Percentiles rank a stretch among this genome's conserved stretches.
Evolutionary conservation across 164 flowering plant genomes (phyloP).

Genomic region (Stephania cephalantha): DNA sequence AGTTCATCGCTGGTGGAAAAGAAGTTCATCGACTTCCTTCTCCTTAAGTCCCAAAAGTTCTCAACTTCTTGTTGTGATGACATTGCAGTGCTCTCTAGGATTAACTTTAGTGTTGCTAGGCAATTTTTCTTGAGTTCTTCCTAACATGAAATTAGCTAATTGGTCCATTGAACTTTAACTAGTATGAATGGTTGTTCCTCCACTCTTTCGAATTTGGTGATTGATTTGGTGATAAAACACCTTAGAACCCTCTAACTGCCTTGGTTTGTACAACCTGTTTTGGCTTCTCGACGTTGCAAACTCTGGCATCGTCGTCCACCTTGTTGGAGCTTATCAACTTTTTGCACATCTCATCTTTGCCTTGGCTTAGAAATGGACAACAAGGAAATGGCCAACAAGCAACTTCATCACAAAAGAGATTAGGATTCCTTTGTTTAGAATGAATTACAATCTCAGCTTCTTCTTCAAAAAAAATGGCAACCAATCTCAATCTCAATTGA

Average conservation of each 20-base stretch:
- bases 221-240: conserved; percentile 44
- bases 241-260: conserved; percentile 54
- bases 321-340: conserved; percentile 67
- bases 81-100: no score
- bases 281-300: conserved; percentile 67
- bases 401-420: conserved; percentile 36
- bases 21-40: no score
- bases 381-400: conserved; percentile 33
- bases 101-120: no score
- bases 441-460: no score
- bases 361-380: conserved; percentile 45
- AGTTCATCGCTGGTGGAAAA: no score
- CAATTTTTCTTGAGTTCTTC: no score
- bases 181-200: conserved; percentile 29
- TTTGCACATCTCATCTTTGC: conserved; percentile 57
- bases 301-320: conserved; percentile 49
- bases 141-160: no score
- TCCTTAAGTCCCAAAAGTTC: no score
- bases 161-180: no score
- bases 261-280: conserved; percentile 63
- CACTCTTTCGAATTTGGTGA: conserved; percentile 33
- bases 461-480: no score
- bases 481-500: no score
- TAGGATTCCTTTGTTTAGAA: conserved; percentile 14
- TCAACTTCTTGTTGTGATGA: no score